A percentile compares a stretch with the other conserved stretches of the same genome.
phyloP scores from a whole-genome alignment of 1,284 basidiomycete genomes.

The Baeospora myosura region DNA sequence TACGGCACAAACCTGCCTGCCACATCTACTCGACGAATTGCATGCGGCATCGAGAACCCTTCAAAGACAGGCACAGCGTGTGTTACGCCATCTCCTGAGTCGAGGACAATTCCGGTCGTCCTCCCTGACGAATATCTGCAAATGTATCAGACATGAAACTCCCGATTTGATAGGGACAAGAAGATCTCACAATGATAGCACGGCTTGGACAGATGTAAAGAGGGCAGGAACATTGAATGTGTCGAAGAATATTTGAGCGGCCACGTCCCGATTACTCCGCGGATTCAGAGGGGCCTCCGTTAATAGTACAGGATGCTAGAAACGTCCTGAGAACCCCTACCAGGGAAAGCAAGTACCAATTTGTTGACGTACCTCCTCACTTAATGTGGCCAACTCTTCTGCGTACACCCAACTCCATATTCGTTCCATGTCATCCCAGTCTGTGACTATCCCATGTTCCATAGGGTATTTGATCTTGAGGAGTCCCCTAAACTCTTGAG shows the following conservation, averaged over 20 bases:
- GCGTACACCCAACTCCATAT: slow-evolving; percentile 98
- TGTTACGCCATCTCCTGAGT: slow-evolving; percentile 91
- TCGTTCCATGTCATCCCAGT: slow-evolving; percentile 98
- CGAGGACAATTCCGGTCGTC: slow-evolving; percentile 88
- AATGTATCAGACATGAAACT: no score
- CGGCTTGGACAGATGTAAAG: slow-evolving; percentile 92
- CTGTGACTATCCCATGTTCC: slow-evolving; percentile 84
- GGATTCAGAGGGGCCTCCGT: slow-evolving; percentile 93
- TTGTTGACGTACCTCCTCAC: slow-evolving; percentile 88
- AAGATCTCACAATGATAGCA: slow-evolving; percentile 66
- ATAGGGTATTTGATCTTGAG: slow-evolving; percentile 86
- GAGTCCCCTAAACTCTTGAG: slow-evolving; percentile 94
- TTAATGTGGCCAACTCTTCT: slow-evolving; percentile 88
- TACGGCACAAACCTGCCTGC: no score
- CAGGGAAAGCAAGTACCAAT: no score
- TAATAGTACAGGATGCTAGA: slow-evolving; percentile 81
- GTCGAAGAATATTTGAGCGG: slow-evolving; percentile 98
- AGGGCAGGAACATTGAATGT: slow-evolving; percentile 93
- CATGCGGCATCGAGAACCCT: slow-evolving; percentile 92
- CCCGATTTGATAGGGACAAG: no score
- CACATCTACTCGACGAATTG: slow-evolving; percentile 90
- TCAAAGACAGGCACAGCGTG: slow-evolving; percentile 95
- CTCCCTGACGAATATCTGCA: slow-evolving; percentile 82
- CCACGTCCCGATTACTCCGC: slow-evolving; percentile 93
- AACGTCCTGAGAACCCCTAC: background rate